Conservation (phyloP, 345 rosid species). For the Gossypium raimondii region DNA sequence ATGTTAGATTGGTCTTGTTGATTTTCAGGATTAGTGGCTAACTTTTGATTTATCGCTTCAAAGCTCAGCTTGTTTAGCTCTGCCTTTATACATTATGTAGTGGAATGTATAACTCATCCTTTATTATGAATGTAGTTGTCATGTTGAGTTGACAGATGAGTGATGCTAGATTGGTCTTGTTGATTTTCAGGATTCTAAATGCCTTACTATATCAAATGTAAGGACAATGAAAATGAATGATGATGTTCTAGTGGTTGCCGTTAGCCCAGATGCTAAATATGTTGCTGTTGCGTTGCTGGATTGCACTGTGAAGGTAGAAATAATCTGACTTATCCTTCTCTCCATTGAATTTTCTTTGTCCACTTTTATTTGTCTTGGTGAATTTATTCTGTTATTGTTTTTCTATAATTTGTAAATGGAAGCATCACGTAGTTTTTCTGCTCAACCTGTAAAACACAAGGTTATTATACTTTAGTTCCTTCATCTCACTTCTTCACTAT, state of each 20-base stretch:
- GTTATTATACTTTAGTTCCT: background rate
- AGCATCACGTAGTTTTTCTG: background rate
- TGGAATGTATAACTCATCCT: background rate
- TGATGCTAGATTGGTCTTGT: slow-evolving; percentile 19
- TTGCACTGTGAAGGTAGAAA: slow-evolving; percentile 83
- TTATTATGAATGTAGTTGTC: background rate
- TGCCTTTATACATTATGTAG: background rate
- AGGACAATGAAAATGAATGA: slow-evolving; percentile 90
- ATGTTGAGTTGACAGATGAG: background rate
- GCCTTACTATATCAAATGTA: slow-evolving; percentile 56
- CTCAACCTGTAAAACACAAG: background rate
- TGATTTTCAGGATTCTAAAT: slow-evolving; percentile 59
- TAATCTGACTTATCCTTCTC: background rate
- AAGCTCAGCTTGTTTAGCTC: background rate
- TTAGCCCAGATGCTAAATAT: slow-evolving; percentile 86
- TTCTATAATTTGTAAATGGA: background rate
- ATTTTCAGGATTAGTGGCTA: slow-evolving; percentile 39
- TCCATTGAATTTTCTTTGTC: background rate
- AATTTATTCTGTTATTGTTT: background rate
- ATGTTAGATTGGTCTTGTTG: slow-evolving; percentile 21
- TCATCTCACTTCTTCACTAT: background rate
- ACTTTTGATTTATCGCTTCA: background rate
- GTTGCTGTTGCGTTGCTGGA: slow-evolving; percentile 90
- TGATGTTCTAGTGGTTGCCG: slow-evolving; percentile 78
- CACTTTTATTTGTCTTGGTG: background rate